phyloP scores from a whole-genome alignment of 192 early-diverging fungal genomes.

The Dissophora globulifera region DNA sequence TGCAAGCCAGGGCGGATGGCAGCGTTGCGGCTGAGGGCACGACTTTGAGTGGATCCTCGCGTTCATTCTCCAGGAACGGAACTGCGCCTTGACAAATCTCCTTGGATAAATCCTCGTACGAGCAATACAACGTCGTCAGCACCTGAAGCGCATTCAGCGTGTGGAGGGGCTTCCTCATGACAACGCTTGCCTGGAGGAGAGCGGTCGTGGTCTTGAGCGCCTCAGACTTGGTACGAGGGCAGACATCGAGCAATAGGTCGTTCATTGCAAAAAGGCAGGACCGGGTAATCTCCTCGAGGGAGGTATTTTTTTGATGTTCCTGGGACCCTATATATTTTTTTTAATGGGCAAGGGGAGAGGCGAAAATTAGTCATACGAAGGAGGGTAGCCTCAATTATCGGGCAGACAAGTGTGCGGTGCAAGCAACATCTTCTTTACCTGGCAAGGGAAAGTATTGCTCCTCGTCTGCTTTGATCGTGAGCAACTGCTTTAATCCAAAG shows the following conservation, averaged over 20 bases:
- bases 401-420: not conserved
- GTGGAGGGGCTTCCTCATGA: slow-evolving; percentile 20
- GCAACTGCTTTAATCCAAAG: slow-evolving; percentile 14
- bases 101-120: slow-evolving; percentile 10
- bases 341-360: too few relatives aligned
- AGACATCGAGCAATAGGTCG: slow-evolving; percentile 1
- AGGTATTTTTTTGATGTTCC: not conserved
- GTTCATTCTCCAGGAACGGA: slow-evolving; percentile 19
- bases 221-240: not conserved
- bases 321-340: slow-evolving; percentile 3
- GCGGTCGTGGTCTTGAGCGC: slow-evolving; percentile 3
- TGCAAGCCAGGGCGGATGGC: slow-evolving; percentile 13
- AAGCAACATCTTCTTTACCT: slow-evolving; percentile 1
- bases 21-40: slow-evolving; percentile 1
- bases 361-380: not conserved
- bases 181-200: slow-evolving; percentile 15
- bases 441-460: slow-evolving; percentile 6
- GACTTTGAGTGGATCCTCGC: slow-evolving; percentile 9
- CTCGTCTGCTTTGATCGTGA: slow-evolving; percentile 14
- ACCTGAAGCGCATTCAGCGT: slow-evolving; percentile 23
- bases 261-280: slow-evolving; percentile 4
- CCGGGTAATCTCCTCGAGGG: slow-evolving; percentile 10
- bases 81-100: slow-evolving; percentile 17
- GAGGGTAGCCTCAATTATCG: not conserved
- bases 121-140: slow-evolving; percentile 6